These are phyloP conservation scores for Pholiota microspora DNA, from an alignment of 768 basidiomycete species.

Conservation along the genomic window DNA sequence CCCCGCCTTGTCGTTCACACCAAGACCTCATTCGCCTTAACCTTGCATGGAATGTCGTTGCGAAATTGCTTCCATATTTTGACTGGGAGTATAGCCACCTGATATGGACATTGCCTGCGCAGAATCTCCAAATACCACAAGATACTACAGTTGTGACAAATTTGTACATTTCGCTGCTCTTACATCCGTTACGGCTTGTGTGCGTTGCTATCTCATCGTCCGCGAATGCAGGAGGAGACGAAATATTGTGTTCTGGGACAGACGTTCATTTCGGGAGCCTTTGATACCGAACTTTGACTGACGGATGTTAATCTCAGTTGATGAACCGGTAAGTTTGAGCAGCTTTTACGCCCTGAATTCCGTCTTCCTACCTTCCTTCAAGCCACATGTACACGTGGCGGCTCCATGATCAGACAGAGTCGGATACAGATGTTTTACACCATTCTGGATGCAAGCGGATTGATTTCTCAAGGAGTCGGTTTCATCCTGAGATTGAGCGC, in stretches of 20 bases:
- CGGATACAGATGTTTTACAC: too few relatives aligned
- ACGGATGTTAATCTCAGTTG: background rate
- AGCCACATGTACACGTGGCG: too few relatives aligned
- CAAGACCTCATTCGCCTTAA: background rate
- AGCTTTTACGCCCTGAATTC: background rate
- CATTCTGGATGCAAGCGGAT: too few relatives aligned
- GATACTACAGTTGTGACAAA: background rate
- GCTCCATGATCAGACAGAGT: too few relatives aligned
- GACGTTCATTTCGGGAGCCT: background rate
- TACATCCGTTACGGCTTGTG: background rate
- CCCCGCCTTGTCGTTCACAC: background rate
- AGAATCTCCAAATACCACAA: background rate
- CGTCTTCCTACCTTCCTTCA: too few relatives aligned
- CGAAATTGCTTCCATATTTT: background rate
- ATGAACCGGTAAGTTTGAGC: background rate
- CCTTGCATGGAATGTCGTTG: too few relatives aligned
- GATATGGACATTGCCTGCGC: background rate
- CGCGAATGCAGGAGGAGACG: background rate
- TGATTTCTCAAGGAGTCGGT: too few relatives aligned
- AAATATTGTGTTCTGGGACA: background rate
- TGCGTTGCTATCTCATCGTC: background rate
- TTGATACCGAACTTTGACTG: background rate
- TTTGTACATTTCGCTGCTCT: background rate
- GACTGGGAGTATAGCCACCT: background rate
- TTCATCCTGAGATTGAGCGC: too few relatives aligned